Percentiles rank a stretch among this genome's conserved stretches.
phyloP scores from a whole-genome alignment of 768 basidiomycete species.

The Boletus tylopilopsis region DNA sequence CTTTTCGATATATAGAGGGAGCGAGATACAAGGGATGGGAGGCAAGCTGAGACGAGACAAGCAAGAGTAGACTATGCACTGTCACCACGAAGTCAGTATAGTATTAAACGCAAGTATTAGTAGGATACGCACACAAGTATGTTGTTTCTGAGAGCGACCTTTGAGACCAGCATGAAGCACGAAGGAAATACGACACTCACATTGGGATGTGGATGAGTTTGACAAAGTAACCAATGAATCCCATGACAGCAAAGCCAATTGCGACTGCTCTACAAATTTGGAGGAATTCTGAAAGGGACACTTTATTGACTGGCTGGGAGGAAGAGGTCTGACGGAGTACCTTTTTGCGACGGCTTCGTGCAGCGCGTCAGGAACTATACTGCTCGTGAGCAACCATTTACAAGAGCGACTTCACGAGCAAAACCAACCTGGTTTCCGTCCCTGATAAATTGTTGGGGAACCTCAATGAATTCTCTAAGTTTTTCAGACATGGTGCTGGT shows the following conservation, averaged over 20 bases:
- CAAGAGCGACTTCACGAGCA: neutral
- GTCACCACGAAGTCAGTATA: constrained; percentile 27
- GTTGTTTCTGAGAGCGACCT: constrained; percentile 67
- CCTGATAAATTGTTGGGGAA: constrained; percentile 87
- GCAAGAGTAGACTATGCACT: constrained; percentile 54
- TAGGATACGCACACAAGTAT: constrained; percentile 83
- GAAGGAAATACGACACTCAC: constrained; percentile 47
- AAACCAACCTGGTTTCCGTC: constrained; percentile 86
- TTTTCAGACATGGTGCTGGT: constrained; percentile 77
- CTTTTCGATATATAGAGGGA: constrained; percentile 13
- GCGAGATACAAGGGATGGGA: constrained; percentile 18
- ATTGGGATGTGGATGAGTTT: constrained; percentile 98
- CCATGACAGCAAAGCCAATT: constrained; percentile 98
- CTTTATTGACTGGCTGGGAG: neutral
- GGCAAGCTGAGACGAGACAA: constrained; percentile 11
- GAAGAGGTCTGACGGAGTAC: constrained; percentile 37
- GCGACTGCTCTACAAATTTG: constrained; percentile 97
- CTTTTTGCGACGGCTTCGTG: constrained; percentile 96
- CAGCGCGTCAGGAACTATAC: constrained; percentile 90
- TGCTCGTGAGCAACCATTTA: constrained; percentile 8
- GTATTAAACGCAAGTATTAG: neutral
- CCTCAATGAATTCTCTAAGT: constrained; percentile 83
- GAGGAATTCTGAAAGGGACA: constrained; percentile 64
- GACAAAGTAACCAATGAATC: constrained; percentile 98
- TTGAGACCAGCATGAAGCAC: constrained; percentile 10